These are phyloP conservation scores for Pyrenochaeta sp. DNA, from an alignment of 2,329 filamentous ascomycete genomes.

Conservation along the genomic window DNA sequence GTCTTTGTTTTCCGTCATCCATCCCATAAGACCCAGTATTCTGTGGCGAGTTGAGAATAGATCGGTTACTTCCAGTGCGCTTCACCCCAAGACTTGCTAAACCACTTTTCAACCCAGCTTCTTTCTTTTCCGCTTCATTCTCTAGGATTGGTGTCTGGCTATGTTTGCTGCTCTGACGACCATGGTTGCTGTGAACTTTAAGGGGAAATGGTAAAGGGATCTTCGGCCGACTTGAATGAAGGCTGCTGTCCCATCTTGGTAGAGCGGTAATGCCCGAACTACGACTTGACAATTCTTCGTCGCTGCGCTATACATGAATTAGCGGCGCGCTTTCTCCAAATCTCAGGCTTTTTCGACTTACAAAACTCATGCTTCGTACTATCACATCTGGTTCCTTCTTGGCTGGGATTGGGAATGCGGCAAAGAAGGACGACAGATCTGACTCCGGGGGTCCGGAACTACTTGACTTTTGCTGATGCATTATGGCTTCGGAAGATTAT, in stretches of 20 bases:
- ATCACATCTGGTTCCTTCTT: constrained; percentile 5
- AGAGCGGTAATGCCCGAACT: constrained; percentile 18
- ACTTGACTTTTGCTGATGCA: constrained; percentile 10
- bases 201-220: constrained; percentile 4
- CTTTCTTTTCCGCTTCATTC: constrained; percentile 2
- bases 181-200: constrained; percentile 6
- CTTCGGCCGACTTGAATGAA: constrained; percentile 4
- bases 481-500: constrained; percentile 11
- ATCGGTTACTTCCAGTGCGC: constrained; percentile 1
- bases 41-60: neutral
- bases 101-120: neutral
- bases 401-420: constrained; percentile 12
- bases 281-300: constrained; percentile 12
- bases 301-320: constrained; percentile 2
- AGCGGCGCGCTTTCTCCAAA: neutral
- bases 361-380: constrained; percentile 8
- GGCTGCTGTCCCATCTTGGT: constrained; percentile 16
- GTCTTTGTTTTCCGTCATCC: constrained; percentile 4
- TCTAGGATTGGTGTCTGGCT: constrained; percentile 14
- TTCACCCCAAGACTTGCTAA: neutral
- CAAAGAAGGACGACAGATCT: constrained; percentile 13
- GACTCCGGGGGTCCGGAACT: constrained; percentile 4
- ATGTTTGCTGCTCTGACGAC: constrained; percentile 6
- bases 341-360: neutral
- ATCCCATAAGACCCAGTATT: neutral